Evolutionary conservation across 2,329 filamentous ascomycete genomes (phyloP), one percentile per base, ranked within the genome.

Genomic region (Clonostachys byssicola): DNA sequence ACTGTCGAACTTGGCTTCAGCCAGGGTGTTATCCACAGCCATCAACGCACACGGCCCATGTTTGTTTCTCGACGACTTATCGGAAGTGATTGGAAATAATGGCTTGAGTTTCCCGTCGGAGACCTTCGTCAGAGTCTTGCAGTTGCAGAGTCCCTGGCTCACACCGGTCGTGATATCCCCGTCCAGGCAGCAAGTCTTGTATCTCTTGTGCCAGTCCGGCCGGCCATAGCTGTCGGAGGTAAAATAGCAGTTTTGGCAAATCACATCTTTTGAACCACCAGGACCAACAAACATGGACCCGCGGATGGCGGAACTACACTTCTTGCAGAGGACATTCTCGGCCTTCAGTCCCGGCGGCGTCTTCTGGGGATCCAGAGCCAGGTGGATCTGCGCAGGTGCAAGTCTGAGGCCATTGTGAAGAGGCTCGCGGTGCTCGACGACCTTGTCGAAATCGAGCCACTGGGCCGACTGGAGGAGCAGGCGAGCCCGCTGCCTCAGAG

Each of bases 381-480:
- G 9, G 9, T 30, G 23, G 23, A 30, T 30, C 9, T 30, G 23
- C 23, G 23, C 23, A 30, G 23, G 23, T 9, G 23, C 23, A 30
- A 30, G 23, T 30, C 23, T 30, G 23, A 30, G 23, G 23, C 23
- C 23, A 30, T 30, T 30, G 23, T 30, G 23, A 10, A 30, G 23
- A 30, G 23, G 23, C 23, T 30, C 23, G 23, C 23, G 23, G 23
- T 30, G 23, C 23, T 30, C 64, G n/a, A 68, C 59, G 3, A 66
- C 41, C 17, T 67, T 66, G 47, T 69, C 66, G 18, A 69, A 62
- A 40, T 70, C 66, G 3, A 69, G 56, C 17, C 67, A 64, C 5
- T 60, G 62, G 34, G 56, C 53, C 8, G 59, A 53, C 41, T 67
- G 64, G 1, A 66, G 54, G 2, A 68, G 52, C 48, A 63, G 56